These are phyloP conservation scores for Pichia sorboxylosa DNA, from an alignment of 1,139 yeast genomes.

Conservation along the genomic window DNA sequence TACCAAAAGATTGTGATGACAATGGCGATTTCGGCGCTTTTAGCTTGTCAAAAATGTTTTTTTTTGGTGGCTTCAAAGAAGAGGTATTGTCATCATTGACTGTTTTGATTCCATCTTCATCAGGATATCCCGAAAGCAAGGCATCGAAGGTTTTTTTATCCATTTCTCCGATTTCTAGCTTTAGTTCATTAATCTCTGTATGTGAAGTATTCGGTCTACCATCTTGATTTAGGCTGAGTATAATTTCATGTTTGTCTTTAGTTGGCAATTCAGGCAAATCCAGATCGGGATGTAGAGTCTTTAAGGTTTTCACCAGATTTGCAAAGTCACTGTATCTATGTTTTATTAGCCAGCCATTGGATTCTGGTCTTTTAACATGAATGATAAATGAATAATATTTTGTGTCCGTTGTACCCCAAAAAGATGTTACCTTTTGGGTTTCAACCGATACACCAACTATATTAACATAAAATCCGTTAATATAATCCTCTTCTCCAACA, in stretches of 20 bases:
- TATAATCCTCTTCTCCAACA: constrained; percentile 29
- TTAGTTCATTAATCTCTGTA: constrained; percentile 6
- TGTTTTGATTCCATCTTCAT: background rate
- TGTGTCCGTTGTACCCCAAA: constrained; percentile 17
- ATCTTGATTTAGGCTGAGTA: constrained; percentile 12
- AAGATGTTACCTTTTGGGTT: constrained; percentile 15
- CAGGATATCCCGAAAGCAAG: constrained; percentile 3
- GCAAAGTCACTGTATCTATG: constrained; percentile 60
- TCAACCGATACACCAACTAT: constrained; percentile 46
- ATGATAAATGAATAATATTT: constrained; percentile 33
- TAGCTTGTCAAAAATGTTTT: constrained; percentile 2
- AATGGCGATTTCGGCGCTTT: constrained; percentile 4
- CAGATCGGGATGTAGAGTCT: constrained; percentile 56
- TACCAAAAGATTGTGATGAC: background rate
- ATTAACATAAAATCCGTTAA: constrained; percentile 51
- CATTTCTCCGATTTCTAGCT: constrained; percentile 5
- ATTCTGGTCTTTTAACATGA: constrained; percentile 26
- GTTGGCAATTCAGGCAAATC: constrained; percentile 55
- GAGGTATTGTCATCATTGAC: background rate
- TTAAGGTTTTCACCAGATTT: constrained; percentile 39
- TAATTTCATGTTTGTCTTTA: constrained; percentile 33
- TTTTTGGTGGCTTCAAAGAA: constrained; percentile 1
- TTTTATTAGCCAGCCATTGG: constrained; percentile 37
- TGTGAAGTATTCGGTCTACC: constrained; percentile 6
- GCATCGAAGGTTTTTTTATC: constrained; percentile 8